Conservation (phyloP, 768 basidiomycete species). For the Rhodotorula sphaerocarpa region DNA sequence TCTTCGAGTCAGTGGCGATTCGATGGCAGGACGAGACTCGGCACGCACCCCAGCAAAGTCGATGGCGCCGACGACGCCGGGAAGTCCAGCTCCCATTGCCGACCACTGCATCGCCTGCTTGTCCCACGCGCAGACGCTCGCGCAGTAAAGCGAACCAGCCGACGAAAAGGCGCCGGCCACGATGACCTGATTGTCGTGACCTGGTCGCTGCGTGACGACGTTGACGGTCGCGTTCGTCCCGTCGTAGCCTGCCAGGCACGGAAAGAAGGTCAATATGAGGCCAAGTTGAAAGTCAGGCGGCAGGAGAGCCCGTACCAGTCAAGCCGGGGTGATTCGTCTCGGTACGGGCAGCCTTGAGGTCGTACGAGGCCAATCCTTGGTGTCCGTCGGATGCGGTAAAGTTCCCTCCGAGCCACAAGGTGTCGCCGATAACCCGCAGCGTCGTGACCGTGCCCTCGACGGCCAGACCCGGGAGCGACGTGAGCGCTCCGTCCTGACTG, state of each 20-base stretch:
- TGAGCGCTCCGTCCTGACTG: constrained; percentile 49
- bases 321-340: no score
- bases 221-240: constrained; percentile 34
- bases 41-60: constrained; percentile 69
- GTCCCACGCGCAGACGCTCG: constrained; percentile 70
- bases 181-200: constrained; percentile 57
- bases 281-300: no score
- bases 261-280: background rate
- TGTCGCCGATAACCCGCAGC: constrained; percentile 62
- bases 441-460: constrained; percentile 67
- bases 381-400: constrained; percentile 56
- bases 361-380: constrained; percentile 71
- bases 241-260: constrained; percentile 11
- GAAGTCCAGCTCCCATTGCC: constrained; percentile 66
- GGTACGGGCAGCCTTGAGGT: constrained; percentile 49
- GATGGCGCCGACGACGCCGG: constrained; percentile 70
- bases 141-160: constrained; percentile 67
- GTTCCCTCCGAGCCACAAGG: constrained; percentile 74
- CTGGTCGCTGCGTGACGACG: constrained; percentile 58
- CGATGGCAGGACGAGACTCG: background rate
- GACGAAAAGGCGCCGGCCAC: constrained; percentile 81
- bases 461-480: constrained; percentile 55
- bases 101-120: constrained; percentile 65
- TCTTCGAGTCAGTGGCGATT: background rate
- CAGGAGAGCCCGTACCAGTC: no score